Evolutionary conservation across 2,329 filamentous ascomycete genomes (phyloP), one percentile per base, ranked within the genome.

Genomic region (Colletotrichum lini): DNA sequence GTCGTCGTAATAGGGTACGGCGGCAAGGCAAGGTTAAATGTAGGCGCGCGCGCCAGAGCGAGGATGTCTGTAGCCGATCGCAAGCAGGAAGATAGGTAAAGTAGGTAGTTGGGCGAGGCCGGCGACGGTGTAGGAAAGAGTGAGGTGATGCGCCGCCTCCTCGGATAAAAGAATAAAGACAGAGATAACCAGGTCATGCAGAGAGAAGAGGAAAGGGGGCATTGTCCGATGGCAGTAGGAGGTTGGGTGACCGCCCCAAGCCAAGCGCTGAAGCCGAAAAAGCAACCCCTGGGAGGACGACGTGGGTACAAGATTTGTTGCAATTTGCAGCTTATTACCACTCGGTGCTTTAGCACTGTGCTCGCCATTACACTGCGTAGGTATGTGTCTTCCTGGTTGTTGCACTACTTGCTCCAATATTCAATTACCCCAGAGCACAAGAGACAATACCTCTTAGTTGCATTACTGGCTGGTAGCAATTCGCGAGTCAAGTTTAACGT

Each of bases 31-130:
- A 26, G 47, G 35, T 50, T 50, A 30, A 18, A 57, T 23, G 26
- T 42, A 26, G 30, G 23, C 30, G 66, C 44, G 67, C 61, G 61
- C 47, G 26, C 67, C 44, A 53, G 35, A 45, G 42, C 52, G 44
- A 52, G 44, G 66, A 69, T n/a, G 38, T 65, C 40, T 54, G 67
- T 21, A 65, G 62, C 45, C 54, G 26, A 66, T 45, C 45, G 54
- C 26, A 63, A 38, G 38, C 18, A 45, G 23, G 23, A 53, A 26
- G 45, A 47, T 42, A 42, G 38, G 38, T 21, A 30, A 23, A 63
- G 42, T 23, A 45, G 47, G 47, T 2, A 9, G 35, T 38, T 38
- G 35, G 35, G 35, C 35, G 35, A 38, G n/a, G 30, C 40, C 63
- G 49, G 40, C 63, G 49, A 65, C 62, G 30, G 45, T 54, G 64